Percentiles rank a stretch among this genome's conserved stretches.
phyloP scores from a whole-genome alignment of 371 early-diverging fungal genomes.

The Rhizomucor pusillus region DNA sequence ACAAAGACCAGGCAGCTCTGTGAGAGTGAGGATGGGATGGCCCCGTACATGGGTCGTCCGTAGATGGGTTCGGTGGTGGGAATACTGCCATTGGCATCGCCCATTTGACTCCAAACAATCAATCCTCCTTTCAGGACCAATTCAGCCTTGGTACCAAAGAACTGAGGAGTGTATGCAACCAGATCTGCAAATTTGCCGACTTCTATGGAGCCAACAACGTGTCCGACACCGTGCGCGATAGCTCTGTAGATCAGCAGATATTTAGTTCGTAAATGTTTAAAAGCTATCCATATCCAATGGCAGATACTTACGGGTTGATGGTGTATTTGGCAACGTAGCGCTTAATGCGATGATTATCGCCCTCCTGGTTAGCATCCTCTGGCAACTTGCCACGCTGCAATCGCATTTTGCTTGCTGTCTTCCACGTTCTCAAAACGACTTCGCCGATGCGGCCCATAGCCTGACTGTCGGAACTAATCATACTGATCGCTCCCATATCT shows the following conservation, averaged over 20 bases:
- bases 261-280: background rate
- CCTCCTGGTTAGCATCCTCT: slow-evolving; percentile 46
- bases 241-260: slow-evolving; percentile 49
- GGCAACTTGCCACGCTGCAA: slow-evolving; percentile 68
- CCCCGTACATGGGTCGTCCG: slow-evolving; percentile 82
- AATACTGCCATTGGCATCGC: slow-evolving; percentile 17
- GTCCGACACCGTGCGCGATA: slow-evolving; percentile 83
- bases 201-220: slow-evolving; percentile 89
- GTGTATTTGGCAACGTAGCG: slow-evolving; percentile 95
- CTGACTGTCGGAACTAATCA: slow-evolving; percentile 88
- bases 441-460: slow-evolving; percentile 97
- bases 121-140: slow-evolving; percentile 86
- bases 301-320: slow-evolving; percentile 83
- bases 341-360: slow-evolving; percentile 75
- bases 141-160: slow-evolving; percentile 88
- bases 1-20: slow-evolving; percentile 74
- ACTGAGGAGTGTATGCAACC: slow-evolving; percentile 78
- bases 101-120: slow-evolving; percentile 76
- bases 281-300: too few relatives aligned
- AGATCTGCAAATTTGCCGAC: slow-evolving; percentile 91
- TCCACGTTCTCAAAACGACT: slow-evolving; percentile 89
- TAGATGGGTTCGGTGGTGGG: slow-evolving; percentile 89
- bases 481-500: slow-evolving; percentile 88
- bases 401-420: slow-evolving; percentile 93
- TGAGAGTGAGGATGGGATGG: slow-evolving; percentile 54